Base-by-base conservation (phyloP, 768 basidiomycete species). In the Russula dissimulans region DNA sequence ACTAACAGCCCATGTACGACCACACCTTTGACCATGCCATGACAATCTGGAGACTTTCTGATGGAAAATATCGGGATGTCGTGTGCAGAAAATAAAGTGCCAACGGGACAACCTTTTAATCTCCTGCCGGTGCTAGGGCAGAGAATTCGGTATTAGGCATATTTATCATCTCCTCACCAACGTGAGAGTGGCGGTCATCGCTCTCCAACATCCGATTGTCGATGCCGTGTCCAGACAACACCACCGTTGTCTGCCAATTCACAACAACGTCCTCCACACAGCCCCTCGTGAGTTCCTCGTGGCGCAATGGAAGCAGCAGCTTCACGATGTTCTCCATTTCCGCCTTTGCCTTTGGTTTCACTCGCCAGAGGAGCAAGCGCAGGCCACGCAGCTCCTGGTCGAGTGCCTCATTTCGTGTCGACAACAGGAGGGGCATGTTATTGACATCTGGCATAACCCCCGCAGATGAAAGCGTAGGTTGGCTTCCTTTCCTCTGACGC, bases 301-400 rank as follows among this genome's bases (percentile, higher is more conserved):
- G 42, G n/a, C 55, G 54, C 22, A 55, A 31, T 12, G 54, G 54
- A 54, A 60, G 48, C n/a, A 29, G 11, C 47, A 6, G 39, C 47
- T 38, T 54, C 41, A 60, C 52, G 47, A 60, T 36, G 53, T 38
- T 49, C 32, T 53, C 59, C 15, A 60, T 18, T 11, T 48, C 26
- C n/a, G 12, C 46, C 53, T 48, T 60, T 18, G 59, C 46, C 6
- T 55, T 6, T 26, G 59, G 52, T 14, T n/a, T 49, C 2, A 39
- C 53, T 12, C 59, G 53, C 53, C 59, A 60, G 15, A 60, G 45
- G 29, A 60, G 53, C 46, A 60, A 60, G 10, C 53, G 59, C 41
- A 60, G 32, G 17, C 59, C 45, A 17, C 59, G 52, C 17, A 60
- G 54, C 34, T 60, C 59, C 22, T 34, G n/a, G 32, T 60, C 59